phyloP scores from a whole-genome alignment of 2,329 filamentous ascomycete genomes.

The Neoarthrinium moseri region DNA sequence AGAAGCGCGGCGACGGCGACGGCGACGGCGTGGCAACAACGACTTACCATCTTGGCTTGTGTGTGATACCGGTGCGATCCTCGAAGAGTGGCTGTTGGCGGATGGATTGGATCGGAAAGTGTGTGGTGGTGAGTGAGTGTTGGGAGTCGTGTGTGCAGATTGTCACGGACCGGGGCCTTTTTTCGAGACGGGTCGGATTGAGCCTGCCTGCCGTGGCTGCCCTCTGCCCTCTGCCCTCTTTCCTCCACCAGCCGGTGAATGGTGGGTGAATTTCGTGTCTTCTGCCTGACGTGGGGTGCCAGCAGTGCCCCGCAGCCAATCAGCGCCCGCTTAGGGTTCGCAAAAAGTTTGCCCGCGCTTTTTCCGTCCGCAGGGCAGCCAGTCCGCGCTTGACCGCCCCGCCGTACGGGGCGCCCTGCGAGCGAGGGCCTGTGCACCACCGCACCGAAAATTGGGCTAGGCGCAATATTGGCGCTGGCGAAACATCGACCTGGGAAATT shows the following conservation, averaged over 20 bases:
- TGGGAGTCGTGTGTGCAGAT: constrained; percentile 19
- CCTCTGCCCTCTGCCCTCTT: too few relatives aligned
- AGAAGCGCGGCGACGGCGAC: not conserved
- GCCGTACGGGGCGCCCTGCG: too few relatives aligned
- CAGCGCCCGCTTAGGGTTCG: constrained; percentile 9
- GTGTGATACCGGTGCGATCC: constrained; percentile 62
- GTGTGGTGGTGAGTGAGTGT: constrained; percentile 19
- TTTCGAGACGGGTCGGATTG: constrained; percentile 6
- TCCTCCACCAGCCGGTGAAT: too few relatives aligned
- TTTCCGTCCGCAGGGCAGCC: too few relatives aligned
- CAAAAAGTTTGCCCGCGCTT: constrained; percentile 10
- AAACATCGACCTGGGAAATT: too few relatives aligned
- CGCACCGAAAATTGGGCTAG: constrained; percentile 6
- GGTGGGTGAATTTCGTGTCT: constrained; percentile 10
- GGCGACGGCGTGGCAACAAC: constrained; percentile 2
- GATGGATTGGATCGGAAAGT: constrained; percentile 14
- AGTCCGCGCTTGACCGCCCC: too few relatives aligned
- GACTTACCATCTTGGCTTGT: constrained; percentile 60
- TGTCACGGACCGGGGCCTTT: constrained; percentile 11
- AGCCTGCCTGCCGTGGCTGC: not conserved
- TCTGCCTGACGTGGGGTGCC: constrained; percentile 7
- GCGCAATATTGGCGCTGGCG: constrained; percentile 4
- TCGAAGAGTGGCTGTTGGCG: constrained; percentile 54
- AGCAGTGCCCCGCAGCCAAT: constrained; percentile 12
- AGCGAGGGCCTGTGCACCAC: constrained; percentile 5